A percentile compares a stretch with the other conserved stretches of the same genome.
phyloP scores from a whole-genome alignment of 495 filamentous ascomycete species.

The Daldinia loculata region DNA sequence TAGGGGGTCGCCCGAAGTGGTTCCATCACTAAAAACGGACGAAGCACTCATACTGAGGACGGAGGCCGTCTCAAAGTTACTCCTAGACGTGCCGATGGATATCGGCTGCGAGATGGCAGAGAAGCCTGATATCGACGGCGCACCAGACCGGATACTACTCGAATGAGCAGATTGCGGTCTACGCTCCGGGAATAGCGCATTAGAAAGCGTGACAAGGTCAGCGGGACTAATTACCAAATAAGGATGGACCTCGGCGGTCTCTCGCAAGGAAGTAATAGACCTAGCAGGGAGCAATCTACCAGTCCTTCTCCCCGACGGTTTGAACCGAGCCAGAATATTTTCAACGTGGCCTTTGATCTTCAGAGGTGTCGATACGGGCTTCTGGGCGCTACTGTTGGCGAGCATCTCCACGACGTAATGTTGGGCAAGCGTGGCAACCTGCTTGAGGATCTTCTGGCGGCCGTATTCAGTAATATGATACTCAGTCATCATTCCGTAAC shows the following conservation, averaged over 20 bases:
- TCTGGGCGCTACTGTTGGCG: slow-evolving; percentile 57
- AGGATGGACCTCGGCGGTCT: slow-evolving; percentile 75
- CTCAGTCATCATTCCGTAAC: slow-evolving; percentile 85
- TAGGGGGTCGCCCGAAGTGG: slow-evolving; percentile 70
- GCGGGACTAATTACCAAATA: slow-evolving; percentile 78
- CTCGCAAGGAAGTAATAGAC: slow-evolving; percentile 73
- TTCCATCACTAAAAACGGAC: slow-evolving; percentile 72
- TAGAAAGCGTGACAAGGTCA: slow-evolving; percentile 74
- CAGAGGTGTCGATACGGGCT: slow-evolving; percentile 67
- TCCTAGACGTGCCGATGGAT: slow-evolving; percentile 53
- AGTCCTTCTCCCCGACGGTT: slow-evolving; percentile 60
- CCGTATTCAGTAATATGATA: slow-evolving; percentile 92
- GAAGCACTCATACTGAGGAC: slow-evolving; percentile 72
- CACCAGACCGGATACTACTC: slow-evolving; percentile 65
- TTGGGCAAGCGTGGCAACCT: slow-evolving; percentile 79
- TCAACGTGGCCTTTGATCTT: slow-evolving; percentile 78
- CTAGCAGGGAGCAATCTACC: slow-evolving; percentile 71
- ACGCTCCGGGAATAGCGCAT: slow-evolving; percentile 73
- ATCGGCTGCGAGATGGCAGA: slow-evolving; percentile 62
- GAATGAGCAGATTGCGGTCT: slow-evolving; percentile 63
- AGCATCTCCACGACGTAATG: slow-evolving; percentile 73
- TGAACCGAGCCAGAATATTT: slow-evolving; percentile 75
- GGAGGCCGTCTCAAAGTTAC: slow-evolving; percentile 65
- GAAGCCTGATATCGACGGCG: slow-evolving; percentile 72
- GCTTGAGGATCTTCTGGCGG: slow-evolving; percentile 85